phyloP scores from a whole-genome alignment of 2,329 filamentous ascomycete species.

The Coccinonectria pachysandricola region DNA sequence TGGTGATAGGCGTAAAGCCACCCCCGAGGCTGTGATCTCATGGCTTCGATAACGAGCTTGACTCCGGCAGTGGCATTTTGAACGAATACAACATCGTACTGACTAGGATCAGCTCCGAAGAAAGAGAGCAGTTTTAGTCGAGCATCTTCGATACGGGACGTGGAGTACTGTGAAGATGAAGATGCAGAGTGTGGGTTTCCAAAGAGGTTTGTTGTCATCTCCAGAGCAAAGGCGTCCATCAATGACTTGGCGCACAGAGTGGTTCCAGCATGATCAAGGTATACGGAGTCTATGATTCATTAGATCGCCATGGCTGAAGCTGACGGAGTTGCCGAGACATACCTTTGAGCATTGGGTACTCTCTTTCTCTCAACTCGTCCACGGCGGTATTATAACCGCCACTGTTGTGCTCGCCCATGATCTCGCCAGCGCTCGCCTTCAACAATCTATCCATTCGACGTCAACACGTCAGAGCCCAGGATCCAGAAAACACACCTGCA shows the following conservation, averaged over 20 bases:
- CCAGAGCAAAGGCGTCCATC: slow-evolving; percentile 67
- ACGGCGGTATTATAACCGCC: slow-evolving; percentile 47
- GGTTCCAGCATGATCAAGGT: slow-evolving; percentile 95
- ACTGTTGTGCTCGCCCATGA: too few species aligned
- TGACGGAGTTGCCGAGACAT: too few species aligned
- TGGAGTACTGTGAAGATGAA: slow-evolving; percentile 65
- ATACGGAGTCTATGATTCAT: slow-evolving; percentile 65
- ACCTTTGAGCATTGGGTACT: slow-evolving; percentile 66
- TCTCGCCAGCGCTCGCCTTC: too few species aligned
- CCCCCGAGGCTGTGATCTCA: slow-evolving; percentile 57
- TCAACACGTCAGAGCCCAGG: too few species aligned
- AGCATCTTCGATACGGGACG: slow-evolving; percentile 63
- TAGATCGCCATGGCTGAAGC: too few species aligned
- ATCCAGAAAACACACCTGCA: too few species aligned
- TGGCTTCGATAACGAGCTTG: slow-evolving; percentile 73
- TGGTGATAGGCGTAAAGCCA: slow-evolving; percentile 78
- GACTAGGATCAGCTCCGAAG: slow-evolving; percentile 68
- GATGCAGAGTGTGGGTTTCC: slow-evolving; percentile 91
- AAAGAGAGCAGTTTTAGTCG: slow-evolving; percentile 62
- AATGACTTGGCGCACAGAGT: slow-evolving; percentile 71
- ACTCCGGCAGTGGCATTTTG: slow-evolving; percentile 86
- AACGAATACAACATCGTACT: slow-evolving; percentile 85
- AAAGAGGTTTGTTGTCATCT: slow-evolving; percentile 69
- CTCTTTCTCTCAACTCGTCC: slow-evolving; percentile 45
- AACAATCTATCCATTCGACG: too few species aligned